Evolutionary conservation across 2,329 filamentous ascomycete genomes (phyloP), one percentile per base, ranked within the genome.

Genomic region (Tolypocladium amazonense): DNA sequence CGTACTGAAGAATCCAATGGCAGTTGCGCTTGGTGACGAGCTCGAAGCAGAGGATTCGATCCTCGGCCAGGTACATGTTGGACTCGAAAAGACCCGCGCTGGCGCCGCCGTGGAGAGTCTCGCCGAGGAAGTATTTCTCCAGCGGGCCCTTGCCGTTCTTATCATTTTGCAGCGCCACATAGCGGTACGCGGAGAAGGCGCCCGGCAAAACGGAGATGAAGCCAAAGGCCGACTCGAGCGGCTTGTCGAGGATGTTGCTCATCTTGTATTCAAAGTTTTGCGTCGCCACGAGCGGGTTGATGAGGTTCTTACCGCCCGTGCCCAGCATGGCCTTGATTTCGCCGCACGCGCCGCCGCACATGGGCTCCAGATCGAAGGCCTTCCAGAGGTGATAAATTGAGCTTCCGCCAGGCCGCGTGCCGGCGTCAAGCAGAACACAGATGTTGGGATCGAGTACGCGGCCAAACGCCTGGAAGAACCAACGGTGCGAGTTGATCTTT

Each of bases 211-310:
- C 94, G 53, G 90, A 91, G 71, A 99, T 97, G 77, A 97, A 99
- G 55, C 94, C 94, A 73, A 99, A 99, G 0, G 93, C 90, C 4
- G 93, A 97, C 72, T 99, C 94, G 47, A 99, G 79, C 2, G 94
- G 94, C 77, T 99, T 99, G 74, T 99, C 94, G 53, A 99, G 82
- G 70, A 99, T 99, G 70, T 99, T 99, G 73, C 91, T 96, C 89
- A 99, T 96, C 82, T 99, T 99, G 82, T 99, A 99, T 78, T 99
- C 94, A 68, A 99, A 99, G 71, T 99, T 99, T 70, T 99, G 94
- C 0, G 92, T 92, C 2, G 94, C 94, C 27, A 99, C 90, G 5
- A 99, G 82, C 0, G 94, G 94, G 69, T 97, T 99, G 65, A 97
- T 73, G 41, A 99, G 82, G 68, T 95, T 92, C 74, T 89, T 93